Evolutionary conservation across 192 early-diverging fungal species (phyloP).

Genomic region (Linnemannia exigua): DNA sequence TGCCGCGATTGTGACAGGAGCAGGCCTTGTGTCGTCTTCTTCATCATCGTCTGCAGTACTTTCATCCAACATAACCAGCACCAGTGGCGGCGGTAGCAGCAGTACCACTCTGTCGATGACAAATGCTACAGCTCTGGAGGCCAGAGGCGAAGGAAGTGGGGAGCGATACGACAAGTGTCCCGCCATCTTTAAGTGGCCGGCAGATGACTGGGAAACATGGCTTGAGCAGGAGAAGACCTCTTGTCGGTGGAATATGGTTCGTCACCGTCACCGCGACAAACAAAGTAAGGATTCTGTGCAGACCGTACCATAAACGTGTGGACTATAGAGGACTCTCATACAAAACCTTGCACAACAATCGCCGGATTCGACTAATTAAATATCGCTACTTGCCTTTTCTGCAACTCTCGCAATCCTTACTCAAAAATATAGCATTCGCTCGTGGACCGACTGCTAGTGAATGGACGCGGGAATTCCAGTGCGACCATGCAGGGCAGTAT

Average conservation of each 20-base stretch:
- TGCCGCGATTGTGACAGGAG: background rate
- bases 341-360: too few species aligned
- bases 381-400: background rate
- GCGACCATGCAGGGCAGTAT: conserved; percentile 53
- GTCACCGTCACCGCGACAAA: conserved; percentile 42
- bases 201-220: conserved; percentile 48
- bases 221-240: conserved; percentile 28
- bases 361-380: background rate
- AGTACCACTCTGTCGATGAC: background rate
- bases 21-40: background rate
- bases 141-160: background rate
- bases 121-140: background rate
- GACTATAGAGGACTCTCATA: too few species aligned
- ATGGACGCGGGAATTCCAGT: conserved; percentile 51
- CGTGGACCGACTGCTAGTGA: conserved; percentile 51
- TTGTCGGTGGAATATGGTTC: conserved; percentile 47
- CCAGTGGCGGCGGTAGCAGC: background rate
- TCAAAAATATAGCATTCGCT: conserved; percentile 22
- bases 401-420: background rate
- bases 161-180: conserved; percentile 35
- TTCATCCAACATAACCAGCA: background rate
- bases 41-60: background rate
- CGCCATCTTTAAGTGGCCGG: conserved; percentile 17
- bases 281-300: conserved; percentile 14
- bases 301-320: background rate